These are phyloP conservation scores for Flaveria trinervia DNA, from an alignment of 129 eudicot genomes.

Conservation along the genomic window DNA sequence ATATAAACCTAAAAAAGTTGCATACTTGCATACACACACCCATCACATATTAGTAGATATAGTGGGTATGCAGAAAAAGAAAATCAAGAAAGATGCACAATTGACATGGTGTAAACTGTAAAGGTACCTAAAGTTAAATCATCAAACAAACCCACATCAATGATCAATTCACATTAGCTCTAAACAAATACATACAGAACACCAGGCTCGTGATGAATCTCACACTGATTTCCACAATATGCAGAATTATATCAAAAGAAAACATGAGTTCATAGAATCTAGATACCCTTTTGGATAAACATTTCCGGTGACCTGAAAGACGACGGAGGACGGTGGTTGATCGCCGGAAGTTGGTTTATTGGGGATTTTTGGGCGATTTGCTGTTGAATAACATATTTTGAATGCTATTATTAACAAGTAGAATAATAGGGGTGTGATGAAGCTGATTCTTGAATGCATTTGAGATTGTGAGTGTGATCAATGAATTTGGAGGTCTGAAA, in stretches of 20 bases:
- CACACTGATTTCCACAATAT: not conserved
- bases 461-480: not conserved
- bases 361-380: not conserved
- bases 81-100: not conserved
- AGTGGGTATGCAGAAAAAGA: no score
- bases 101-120: not conserved
- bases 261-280: no score
- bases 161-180: not conserved
- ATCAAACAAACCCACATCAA: not conserved
- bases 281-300: slow-evolving; percentile 42
- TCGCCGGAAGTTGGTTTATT: not conserved
- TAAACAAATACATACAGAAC: no score
- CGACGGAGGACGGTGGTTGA: slow-evolving; percentile 23
- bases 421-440: not conserved
- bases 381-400: slow-evolving; percentile 4
- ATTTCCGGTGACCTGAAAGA: slow-evolving; percentile 43
- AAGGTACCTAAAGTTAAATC: not conserved
- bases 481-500: not conserved
- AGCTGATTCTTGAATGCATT: not conserved
- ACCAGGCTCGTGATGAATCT: no score
- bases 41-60: not conserved
- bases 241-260: not conserved
- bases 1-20: not conserved
- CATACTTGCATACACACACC: not conserved
- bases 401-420: slow-evolving; percentile 4